These are phyloP conservation scores for Microbotryomycetes sp. DNA, from an alignment of 1,284 basidiomycete species.

Conservation along the genomic window DNA sequence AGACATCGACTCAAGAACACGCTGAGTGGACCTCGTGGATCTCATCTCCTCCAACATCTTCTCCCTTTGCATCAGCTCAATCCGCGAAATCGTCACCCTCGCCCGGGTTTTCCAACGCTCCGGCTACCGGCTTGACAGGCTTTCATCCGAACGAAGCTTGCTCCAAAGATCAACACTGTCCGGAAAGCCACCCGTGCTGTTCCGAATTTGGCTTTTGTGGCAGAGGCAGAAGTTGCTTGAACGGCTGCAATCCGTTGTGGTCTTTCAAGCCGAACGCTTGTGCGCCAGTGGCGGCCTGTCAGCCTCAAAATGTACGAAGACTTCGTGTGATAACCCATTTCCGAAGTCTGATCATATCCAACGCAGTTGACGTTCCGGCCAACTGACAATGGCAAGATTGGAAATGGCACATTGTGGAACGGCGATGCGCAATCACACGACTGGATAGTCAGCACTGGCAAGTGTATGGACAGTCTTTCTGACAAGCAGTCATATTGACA, in stretches of 20 bases:
- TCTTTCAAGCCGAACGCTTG: conserved; percentile 61
- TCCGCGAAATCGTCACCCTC: neutral
- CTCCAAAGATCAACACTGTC: conserved; percentile 44
- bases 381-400: conserved; percentile 56
- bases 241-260: conserved; percentile 67
- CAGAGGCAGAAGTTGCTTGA: conserved; percentile 57
- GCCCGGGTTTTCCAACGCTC: neutral
- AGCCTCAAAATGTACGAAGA: conserved; percentile 51
- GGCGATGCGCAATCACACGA: conserved; percentile 62
- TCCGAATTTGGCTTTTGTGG: conserved; percentile 71
- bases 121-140: neutral
- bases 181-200: conserved; percentile 59
- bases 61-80: neutral
- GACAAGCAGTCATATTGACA: neutral
- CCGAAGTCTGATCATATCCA: neutral
- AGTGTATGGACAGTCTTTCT: conserved; percentile 13
- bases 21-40: neutral
- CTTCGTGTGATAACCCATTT: neutral
- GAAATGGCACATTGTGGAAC: conserved; percentile 52
- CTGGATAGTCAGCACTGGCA: conserved; percentile 55
- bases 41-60: neutral
- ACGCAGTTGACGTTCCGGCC: conserved; percentile 54
- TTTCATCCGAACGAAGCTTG: neutral
- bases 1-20: neutral
- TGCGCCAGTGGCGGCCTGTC: conserved; percentile 61